phyloP scores from a whole-genome alignment of 345 rosid species.

The Eucalyptus cloeziana region DNA sequence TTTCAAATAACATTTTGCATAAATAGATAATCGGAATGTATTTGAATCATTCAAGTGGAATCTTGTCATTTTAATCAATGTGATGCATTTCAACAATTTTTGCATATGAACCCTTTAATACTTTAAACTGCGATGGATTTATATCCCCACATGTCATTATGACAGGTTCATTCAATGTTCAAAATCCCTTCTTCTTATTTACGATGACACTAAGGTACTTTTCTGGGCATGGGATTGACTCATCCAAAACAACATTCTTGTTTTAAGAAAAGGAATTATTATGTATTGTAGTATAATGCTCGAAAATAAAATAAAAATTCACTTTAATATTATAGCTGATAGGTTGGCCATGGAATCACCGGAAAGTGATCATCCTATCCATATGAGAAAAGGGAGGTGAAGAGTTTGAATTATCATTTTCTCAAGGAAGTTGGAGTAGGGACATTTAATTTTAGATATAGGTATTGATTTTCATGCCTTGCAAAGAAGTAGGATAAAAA shows the following conservation, averaged over 20 bases:
- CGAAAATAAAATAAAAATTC: neutral
- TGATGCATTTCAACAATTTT: neutral
- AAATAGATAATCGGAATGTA: neutral
- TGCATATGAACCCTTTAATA: neutral
- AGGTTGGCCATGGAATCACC: neutral
- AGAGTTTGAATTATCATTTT: accelerated
- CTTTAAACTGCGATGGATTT: neutral
- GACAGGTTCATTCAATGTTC: neutral
- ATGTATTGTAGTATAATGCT: neutral
- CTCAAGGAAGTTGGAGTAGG: no score
- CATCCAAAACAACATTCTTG: neutral
- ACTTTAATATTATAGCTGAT: neutral
- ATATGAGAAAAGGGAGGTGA: no score
- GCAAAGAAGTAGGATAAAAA: no score
- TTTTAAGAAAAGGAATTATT: neutral
- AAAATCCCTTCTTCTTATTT: neutral
- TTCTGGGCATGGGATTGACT: neutral
- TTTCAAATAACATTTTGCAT: neutral
- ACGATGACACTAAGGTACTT: neutral
- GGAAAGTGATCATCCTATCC: no score
- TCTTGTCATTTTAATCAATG: neutral
- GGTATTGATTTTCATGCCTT: no score
- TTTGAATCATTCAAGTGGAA: neutral
- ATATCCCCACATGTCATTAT: neutral
- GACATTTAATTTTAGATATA: no score